phyloP scores from a whole-genome alignment of 2,329 filamentous ascomycete genomes.

The Clonostachys rhizophaga region DNA sequence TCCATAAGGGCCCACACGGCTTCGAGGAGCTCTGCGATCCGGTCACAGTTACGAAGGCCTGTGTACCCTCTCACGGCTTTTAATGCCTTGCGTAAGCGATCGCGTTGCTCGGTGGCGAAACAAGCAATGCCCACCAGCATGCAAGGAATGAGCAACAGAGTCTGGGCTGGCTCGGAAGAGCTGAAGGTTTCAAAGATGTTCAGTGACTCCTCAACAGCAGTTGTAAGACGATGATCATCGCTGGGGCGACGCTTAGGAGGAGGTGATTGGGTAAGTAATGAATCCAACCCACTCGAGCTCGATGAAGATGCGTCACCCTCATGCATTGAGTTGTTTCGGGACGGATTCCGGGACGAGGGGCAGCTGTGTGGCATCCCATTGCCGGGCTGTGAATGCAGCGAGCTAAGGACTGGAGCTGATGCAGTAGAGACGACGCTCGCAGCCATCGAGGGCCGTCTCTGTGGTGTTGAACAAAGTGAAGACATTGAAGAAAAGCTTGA shows the following conservation, averaged over 20 bases:
- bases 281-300: not conserved
- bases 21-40: slow-evolving; percentile 47
- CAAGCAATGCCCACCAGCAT: slow-evolving; percentile 57
- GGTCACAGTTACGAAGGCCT: slow-evolving; percentile 53
- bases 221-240: slow-evolving; percentile 45
- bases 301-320: slow-evolving; percentile 16
- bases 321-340: slow-evolving; percentile 33
- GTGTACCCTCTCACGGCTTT: slow-evolving; percentile 52
- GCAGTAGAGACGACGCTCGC: slow-evolving; percentile 16
- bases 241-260: slow-evolving; percentile 41
- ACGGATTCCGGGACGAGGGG: slow-evolving; percentile 25
- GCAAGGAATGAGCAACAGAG: slow-evolving; percentile 54
- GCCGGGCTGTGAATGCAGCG: slow-evolving; percentile 4
- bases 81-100: slow-evolving; percentile 45
- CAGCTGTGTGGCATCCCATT: slow-evolving; percentile 17
- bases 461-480: slow-evolving; percentile 9
- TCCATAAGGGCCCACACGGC: slow-evolving; percentile 58
- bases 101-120: slow-evolving; percentile 46
- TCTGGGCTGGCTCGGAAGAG: slow-evolving; percentile 53
- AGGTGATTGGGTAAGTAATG: slow-evolving; percentile 26
- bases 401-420: slow-evolving; percentile 9
- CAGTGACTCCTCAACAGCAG: slow-evolving; percentile 53
- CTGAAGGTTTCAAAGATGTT: slow-evolving; percentile 49
- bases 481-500: slow-evolving; percentile 14
- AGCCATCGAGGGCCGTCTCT: slow-evolving; percentile 27